A percentile compares a stretch with the other conserved stretches of the same genome.
Conservation (phyloP, 768 basidiomycete genomes). For the Xerocomellus chrysenteron region DNA sequence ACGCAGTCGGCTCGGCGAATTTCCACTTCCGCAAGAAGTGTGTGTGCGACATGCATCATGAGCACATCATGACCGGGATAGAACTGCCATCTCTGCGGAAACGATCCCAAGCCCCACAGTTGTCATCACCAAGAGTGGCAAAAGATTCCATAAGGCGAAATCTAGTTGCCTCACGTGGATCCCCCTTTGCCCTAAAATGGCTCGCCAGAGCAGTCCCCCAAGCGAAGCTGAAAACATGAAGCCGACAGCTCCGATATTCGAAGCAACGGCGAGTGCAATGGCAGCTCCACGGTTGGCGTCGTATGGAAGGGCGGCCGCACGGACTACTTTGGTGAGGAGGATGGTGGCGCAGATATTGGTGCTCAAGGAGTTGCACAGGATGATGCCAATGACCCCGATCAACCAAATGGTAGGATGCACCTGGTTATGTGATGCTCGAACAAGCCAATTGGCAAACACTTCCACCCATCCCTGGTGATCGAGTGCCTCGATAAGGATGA, state of each 20-base stretch:
- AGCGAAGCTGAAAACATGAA: constrained; percentile 87
- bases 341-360: constrained; percentile 94
- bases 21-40: too few species aligned
- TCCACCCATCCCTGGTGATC: constrained; percentile 84
- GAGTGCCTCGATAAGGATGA: constrained; percentile 88
- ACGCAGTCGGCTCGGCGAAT: too few species aligned
- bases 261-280: constrained; percentile 77
- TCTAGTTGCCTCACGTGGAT: constrained; percentile 56
- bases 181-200: constrained; percentile 71
- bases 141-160: constrained; percentile 72
- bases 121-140: constrained; percentile 68
- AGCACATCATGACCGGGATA: constrained; percentile 29
- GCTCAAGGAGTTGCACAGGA: constrained; percentile 78
- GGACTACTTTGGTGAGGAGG: constrained; percentile 77
- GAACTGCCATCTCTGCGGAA: constrained; percentile 69
- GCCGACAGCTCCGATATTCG: constrained; percentile 89
- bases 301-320: constrained; percentile 39
- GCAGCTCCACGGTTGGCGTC: constrained; percentile 52
- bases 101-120: constrained; percentile 66
- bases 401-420: constrained; percentile 58
- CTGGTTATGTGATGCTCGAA: constrained; percentile 40
- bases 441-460: constrained; percentile 72
- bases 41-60: background rate
- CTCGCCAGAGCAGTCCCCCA: constrained; percentile 82
- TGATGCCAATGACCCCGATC: constrained; percentile 66